These are phyloP conservation scores for Saururus chinensis DNA, from an alignment of 164 flowering plant genomes.

Conservation along the genomic window DNA sequence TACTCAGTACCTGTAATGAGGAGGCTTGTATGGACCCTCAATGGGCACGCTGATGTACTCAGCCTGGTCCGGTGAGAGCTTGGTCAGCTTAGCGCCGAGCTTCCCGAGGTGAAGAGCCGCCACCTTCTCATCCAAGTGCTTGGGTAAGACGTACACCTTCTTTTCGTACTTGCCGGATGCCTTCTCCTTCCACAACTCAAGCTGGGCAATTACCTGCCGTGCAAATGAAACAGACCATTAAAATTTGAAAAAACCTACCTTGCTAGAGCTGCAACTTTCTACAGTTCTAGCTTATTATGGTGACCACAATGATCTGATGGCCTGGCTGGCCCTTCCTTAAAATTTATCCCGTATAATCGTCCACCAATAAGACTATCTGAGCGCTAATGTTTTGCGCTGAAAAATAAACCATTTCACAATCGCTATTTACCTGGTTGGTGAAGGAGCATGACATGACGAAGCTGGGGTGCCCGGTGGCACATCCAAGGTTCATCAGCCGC, in stretches of 20 bases:
- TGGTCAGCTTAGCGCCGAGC: constrained; percentile 18
- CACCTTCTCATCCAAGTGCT: constrained; percentile 21
- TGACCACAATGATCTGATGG: no score
- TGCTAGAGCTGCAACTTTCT: no score
- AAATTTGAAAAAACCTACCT: no score
- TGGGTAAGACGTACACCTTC: constrained; percentile 20
- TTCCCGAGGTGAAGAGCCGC: constrained; percentile 20
- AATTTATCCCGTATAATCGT: no score
- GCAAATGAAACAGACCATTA: background rate
- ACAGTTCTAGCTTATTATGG: no score
- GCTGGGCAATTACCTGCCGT: constrained; percentile 19
- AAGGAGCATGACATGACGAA: constrained; percentile 25
- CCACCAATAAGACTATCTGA: no score
- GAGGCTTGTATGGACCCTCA: constrained; percentile 24
- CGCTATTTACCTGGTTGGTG: constrained; percentile 15
- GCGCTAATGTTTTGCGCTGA: no score
- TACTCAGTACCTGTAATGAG: constrained; percentile 17
- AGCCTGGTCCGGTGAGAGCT: constrained; percentile 17
- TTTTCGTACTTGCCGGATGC: constrained; percentile 16
- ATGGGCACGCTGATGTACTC: constrained; percentile 14
- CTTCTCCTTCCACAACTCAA: constrained; percentile 22
- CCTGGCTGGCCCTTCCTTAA: no score
- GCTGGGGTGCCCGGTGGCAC: constrained; percentile 24
- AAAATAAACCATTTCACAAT: background rate
- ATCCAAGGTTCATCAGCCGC: constrained; percentile 20